Conservation (phyloP, 106 monocot genomes). For the Alisma plantagoaquatica region DNA sequence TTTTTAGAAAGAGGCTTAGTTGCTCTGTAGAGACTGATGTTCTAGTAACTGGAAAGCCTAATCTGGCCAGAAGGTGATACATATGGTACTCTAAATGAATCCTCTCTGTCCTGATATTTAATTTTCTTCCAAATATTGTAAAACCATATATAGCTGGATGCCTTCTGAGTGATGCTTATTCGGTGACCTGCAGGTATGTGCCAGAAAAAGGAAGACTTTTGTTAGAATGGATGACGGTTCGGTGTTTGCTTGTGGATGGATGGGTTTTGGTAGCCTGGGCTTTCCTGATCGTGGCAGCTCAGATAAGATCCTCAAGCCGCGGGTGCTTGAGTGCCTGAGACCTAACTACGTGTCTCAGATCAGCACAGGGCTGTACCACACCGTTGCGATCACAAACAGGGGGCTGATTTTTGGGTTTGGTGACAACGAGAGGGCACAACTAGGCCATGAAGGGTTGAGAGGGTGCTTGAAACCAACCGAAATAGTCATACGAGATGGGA, state of each 20-base stretch:
- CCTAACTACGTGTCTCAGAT: conserved; percentile 64
- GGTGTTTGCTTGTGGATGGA: conserved; percentile 84
- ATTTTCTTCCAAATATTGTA: too few relatives aligned
- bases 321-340: conserved; percentile 46
- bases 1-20: too few relatives aligned
- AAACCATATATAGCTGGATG: too few relatives aligned
- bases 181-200: conserved; percentile 97
- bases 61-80: neutral
- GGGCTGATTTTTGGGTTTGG: conserved; percentile 83
- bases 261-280: conserved; percentile 92
- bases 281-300: conserved; percentile 69
- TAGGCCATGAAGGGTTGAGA: conserved; percentile 70
- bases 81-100: neutral
- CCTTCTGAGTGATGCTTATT: too few relatives aligned
- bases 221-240: conserved; percentile 77
- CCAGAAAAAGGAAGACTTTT: conserved; percentile 95
- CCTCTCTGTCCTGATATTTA: neutral
- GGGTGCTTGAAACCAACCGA: conserved; percentile 76
- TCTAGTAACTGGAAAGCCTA: neutral
- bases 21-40: too few relatives aligned
- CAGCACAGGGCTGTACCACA: conserved; percentile 93
- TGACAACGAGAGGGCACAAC: conserved; percentile 86
- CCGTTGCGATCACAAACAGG: conserved; percentile 67
- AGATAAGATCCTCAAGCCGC: conserved; percentile 84
- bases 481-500: conserved; percentile 27